A percentile compares a stretch with the other conserved stretches of the same genome.
phyloP scores from a whole-genome alignment of 768 basidiomycete genomes.

The Boletus sp. region DNA sequence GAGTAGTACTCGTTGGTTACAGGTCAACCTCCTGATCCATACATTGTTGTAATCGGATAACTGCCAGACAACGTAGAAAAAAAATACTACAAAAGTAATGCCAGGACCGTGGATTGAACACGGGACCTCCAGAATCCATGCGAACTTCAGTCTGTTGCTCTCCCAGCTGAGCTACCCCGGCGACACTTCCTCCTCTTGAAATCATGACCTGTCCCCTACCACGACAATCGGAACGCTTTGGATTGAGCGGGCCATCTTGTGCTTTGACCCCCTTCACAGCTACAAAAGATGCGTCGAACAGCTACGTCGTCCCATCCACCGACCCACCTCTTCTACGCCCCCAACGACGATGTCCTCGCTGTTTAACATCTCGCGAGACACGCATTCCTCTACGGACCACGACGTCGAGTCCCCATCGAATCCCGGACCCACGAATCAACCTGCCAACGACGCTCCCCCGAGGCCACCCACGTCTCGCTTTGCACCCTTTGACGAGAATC shows the following conservation, averaged over 20 bases:
- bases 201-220: background rate
- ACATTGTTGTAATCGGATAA: background rate
- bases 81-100: slow-evolving; percentile 35
- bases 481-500: slow-evolving; percentile 11
- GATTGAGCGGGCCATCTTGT: background rate
- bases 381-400: too few species aligned
- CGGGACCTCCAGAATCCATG: slow-evolving; percentile 68
- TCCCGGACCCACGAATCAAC: background rate
- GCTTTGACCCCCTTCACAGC: slow-evolving; percentile 4
- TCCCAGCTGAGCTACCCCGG: slow-evolving; percentile 76
- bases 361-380: background rate
- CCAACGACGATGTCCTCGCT: background rate
- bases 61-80: background rate
- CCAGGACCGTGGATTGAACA: slow-evolving; percentile 80
- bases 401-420: background rate
- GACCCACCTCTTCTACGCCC: background rate
- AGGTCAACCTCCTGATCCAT: too few species aligned
- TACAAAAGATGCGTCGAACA: slow-evolving; percentile 6
- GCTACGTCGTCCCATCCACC: background rate
- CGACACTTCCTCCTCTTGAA: slow-evolving; percentile 4
- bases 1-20: slow-evolving; percentile 2
- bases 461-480: background rate
- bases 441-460: background rate
- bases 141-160: slow-evolving; percentile 69
- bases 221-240: background rate